phyloP scores from a whole-genome alignment of 371 early-diverging fungal species.

The Rhizopus microsporus region DNA sequence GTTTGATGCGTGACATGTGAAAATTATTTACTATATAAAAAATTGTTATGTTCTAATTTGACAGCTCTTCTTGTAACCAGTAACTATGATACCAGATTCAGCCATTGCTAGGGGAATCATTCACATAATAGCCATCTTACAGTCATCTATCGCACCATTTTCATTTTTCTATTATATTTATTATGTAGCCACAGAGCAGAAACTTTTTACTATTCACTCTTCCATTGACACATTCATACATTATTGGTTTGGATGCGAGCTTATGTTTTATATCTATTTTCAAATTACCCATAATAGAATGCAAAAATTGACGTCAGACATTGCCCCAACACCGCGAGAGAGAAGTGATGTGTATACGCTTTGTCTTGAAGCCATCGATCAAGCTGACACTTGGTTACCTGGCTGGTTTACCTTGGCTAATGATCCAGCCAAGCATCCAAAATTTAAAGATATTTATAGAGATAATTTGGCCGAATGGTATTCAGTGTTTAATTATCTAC shows the following conservation, averaged over 20 bases:
- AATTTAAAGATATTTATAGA: slow-evolving; percentile 43
- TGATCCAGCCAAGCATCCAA: slow-evolving; percentile 34
- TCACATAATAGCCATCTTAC: slow-evolving; percentile 35
- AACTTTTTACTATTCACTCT: slow-evolving; percentile 35
- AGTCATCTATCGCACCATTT: slow-evolving; percentile 50
- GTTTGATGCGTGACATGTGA: slow-evolving; percentile 2
- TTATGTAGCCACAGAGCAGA: slow-evolving; percentile 41
- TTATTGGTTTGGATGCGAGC: slow-evolving; percentile 55
- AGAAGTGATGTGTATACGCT: slow-evolving; percentile 45
- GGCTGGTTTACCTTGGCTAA: slow-evolving; percentile 50
- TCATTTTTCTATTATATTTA: slow-evolving; percentile 53
- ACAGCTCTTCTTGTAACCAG: not conserved
- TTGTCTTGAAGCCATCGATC: slow-evolving; percentile 46
- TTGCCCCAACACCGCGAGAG: slow-evolving; percentile 34
- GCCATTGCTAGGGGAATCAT: slow-evolving; percentile 30
- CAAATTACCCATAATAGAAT: slow-evolving; percentile 50
- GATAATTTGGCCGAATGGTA: slow-evolving; percentile 62
- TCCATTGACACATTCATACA: slow-evolving; percentile 41
- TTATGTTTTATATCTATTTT: slow-evolving; percentile 56
- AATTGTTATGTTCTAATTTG: not conserved
- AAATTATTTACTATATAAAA: not conserved
- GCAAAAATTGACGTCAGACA: slow-evolving; percentile 35
- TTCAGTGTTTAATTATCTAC: slow-evolving; percentile 1
- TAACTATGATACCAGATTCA: slow-evolving; percentile 40
- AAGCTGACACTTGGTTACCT: slow-evolving; percentile 47